A percentile compares a stretch with the other conserved stretches of the same genome.
Evolutionary conservation across 2,329 filamentous ascomycete species (phyloP).

Genomic region (Ophiocordyceps sinensis): DNA sequence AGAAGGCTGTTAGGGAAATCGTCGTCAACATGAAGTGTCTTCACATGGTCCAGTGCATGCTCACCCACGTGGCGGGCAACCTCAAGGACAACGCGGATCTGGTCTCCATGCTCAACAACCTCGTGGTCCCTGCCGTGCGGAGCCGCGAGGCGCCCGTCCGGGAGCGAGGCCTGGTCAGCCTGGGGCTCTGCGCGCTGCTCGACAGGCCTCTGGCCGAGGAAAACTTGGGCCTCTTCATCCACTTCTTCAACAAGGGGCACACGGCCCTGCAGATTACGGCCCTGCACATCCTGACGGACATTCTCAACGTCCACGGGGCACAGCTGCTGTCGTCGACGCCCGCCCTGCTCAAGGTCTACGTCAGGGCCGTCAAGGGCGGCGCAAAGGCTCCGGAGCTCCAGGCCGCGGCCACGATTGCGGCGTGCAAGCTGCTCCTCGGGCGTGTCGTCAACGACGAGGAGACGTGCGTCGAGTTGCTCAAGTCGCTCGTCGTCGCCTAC

Average conservation of each 20-base stretch:
- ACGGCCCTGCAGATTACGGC: conserved; percentile 79
- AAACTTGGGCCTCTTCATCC: conserved; percentile 84
- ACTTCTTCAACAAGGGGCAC: conserved; percentile 90
- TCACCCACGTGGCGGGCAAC: conserved; percentile 79
- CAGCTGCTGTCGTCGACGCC: conserved; percentile 56
- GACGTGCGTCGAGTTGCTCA: conserved; percentile 60
- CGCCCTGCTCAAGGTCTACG: conserved; percentile 69
- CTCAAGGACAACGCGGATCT: conserved; percentile 80
- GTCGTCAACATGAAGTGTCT: conserved; percentile 98
- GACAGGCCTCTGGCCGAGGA: conserved; percentile 85
- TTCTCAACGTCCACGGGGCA: conserved; percentile 76
- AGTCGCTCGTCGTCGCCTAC: conserved; percentile 71
- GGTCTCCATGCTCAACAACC: conserved; percentile 95
- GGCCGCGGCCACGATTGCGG: conserved; percentile 63
- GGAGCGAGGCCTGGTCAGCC: conserved; percentile 75
- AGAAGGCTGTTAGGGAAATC: conserved; percentile 76
- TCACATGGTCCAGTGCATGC: conserved; percentile 93
- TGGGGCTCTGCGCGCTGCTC: conserved; percentile 82
- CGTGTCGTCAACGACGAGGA: conserved; percentile 59
- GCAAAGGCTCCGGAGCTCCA: conserved; percentile 60
- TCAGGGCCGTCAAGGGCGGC: conserved; percentile 63
- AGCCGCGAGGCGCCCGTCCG: conserved; percentile 86
- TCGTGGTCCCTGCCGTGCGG: conserved; percentile 88
- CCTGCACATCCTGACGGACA: conserved; percentile 83
- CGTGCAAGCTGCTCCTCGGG: conserved; percentile 75